Evolutionary conservation across 2,329 filamentous ascomycete genomes (phyloP), one percentile per base, ranked within the genome.

Genomic region (Fusarium incarnatum): DNA sequence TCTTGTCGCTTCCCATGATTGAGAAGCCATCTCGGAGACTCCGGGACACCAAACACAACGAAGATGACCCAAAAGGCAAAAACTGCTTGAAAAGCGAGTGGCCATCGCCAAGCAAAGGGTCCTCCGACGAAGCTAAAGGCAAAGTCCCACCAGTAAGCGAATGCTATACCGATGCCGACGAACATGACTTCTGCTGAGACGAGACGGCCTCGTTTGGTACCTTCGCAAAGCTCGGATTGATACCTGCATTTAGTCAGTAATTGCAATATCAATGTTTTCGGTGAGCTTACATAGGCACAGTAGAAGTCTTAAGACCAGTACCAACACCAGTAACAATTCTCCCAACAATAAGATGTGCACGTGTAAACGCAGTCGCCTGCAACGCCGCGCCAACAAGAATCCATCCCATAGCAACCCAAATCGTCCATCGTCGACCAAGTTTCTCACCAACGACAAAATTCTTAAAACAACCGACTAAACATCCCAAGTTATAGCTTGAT

Each of bases 331-430:
- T 85, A 1, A 87, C 77, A 4, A 86, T 80, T 54, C 83, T 76
- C 1, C 83, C 83, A 50, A 84, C 73, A 56, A 87, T 83, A 45
- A 87, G 79, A 61, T 87, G 84, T 0, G 81, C 79, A 22, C 85
- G 74, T 6, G 76, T 80, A 75, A 76, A 77, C 1, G 80, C 60
- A 7, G 81, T 81, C 23, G 86, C 79, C 75, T 91, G 89, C n/a
- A 91, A 81, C 6, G 85, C 79, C 28, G 88, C 87, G 3, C 89
- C 89, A 15, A 88, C 61, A 4, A 88, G 82, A 81, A 91, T 86
- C 64, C 90, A 83, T 6, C 79, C 66, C 27, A 84, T 84, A 18
- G 88, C 89, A 1, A 80, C 23, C 40, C 86, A 81, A 59, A 90
- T 86, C 32, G 88, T 88, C 10, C 84, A 85, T 44, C 84, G 75